These are phyloP conservation scores for Oryza nivara DNA, from an alignment of 176 grass and related monocot species.

Conservation along the genomic window DNA sequence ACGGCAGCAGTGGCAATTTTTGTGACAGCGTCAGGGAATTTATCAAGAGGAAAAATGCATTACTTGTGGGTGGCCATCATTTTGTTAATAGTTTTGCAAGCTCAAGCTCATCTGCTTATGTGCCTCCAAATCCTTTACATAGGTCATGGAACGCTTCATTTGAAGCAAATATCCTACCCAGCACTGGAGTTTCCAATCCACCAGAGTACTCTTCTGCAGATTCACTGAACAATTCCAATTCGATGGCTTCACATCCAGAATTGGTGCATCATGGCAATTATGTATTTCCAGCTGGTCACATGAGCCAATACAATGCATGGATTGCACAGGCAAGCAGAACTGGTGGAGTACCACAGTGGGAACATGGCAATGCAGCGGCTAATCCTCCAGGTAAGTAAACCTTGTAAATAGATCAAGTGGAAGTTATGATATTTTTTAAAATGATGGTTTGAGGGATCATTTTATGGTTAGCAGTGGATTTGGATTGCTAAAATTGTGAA, in stretches of 20 bases:
- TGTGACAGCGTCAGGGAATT: conserved; percentile 39
- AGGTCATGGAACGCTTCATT: conserved; percentile 49
- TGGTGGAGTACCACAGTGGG: conserved; percentile 53
- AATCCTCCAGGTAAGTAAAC: conserved; percentile 54
- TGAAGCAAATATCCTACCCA: conserved; percentile 47
- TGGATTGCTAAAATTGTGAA: conserved; percentile 2
- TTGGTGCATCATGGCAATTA: conserved; percentile 48
- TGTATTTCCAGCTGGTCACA: conserved; percentile 45
- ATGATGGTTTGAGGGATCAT: neutral
- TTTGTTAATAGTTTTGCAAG: conserved; percentile 54
- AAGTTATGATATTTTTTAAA: conserved; percentile 34
- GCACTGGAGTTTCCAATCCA: conserved; percentile 37
- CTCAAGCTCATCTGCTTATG: conserved; percentile 58
- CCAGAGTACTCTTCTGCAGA: conserved; percentile 38
- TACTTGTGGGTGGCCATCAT: conserved; percentile 41
- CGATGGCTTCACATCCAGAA: conserved; percentile 32
- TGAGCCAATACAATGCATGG: conserved; percentile 52
- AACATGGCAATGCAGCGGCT: conserved; percentile 29
- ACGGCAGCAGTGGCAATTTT: conserved; percentile 51
- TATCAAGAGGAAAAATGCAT: conserved; percentile 57
- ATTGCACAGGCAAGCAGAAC: conserved; percentile 42
- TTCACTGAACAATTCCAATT: conserved; percentile 32
- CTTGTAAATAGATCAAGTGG: conserved; percentile 16
- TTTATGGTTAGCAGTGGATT: conserved; percentile 3
- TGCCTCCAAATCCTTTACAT: conserved; percentile 44